These are phyloP conservation scores for Cerioporus squamosus DNA, from an alignment of 1,284 basidiomycete genomes.

Conservation along the genomic window DNA sequence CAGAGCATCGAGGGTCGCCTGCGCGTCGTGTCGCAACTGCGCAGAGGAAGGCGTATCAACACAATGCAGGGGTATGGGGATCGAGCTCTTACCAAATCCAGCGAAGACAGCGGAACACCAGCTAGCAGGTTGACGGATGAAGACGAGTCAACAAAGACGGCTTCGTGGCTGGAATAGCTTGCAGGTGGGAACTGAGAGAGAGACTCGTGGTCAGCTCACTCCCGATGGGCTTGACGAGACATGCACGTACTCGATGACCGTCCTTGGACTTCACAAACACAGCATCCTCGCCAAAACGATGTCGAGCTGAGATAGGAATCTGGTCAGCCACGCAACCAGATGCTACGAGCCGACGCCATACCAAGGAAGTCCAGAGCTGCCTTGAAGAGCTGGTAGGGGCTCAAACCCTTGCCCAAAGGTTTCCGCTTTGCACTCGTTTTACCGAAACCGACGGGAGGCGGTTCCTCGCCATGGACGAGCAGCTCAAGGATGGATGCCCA, in stretches of 20 bases:
- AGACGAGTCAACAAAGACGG: conserved; percentile 81
- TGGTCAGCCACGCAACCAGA: neutral
- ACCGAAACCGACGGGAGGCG: conserved; percentile 28
- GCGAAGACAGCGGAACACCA: conserved; percentile 70
- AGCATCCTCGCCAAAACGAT: conserved; percentile 67
- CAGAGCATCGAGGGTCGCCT: conserved; percentile 67
- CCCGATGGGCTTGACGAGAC: no score
- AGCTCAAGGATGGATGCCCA: conserved; percentile 76
- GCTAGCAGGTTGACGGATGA: conserved; percentile 85
- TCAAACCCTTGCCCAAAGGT: conserved; percentile 73
- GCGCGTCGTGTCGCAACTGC: conserved; percentile 80
- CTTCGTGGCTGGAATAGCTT: conserved; percentile 55
- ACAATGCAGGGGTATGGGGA: neutral
- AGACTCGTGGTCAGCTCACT: neutral
- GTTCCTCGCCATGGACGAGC: conserved; percentile 74
- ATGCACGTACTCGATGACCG: conserved; percentile 51
- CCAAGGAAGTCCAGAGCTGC: conserved; percentile 81
- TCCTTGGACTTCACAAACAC: conserved; percentile 64
- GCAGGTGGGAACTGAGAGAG: conserved; percentile 53
- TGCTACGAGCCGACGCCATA: conserved; percentile 38
- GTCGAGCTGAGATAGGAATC: conserved; percentile 55
- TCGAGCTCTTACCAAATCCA: conserved; percentile 60
- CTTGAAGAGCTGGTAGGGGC: conserved; percentile 87
- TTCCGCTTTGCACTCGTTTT: conserved; percentile 50
- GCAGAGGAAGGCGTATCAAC: neutral